These are phyloP conservation scores for Erodium maritimum DNA, from an alignment of 345 rosid species.

Conservation along the genomic window DNA sequence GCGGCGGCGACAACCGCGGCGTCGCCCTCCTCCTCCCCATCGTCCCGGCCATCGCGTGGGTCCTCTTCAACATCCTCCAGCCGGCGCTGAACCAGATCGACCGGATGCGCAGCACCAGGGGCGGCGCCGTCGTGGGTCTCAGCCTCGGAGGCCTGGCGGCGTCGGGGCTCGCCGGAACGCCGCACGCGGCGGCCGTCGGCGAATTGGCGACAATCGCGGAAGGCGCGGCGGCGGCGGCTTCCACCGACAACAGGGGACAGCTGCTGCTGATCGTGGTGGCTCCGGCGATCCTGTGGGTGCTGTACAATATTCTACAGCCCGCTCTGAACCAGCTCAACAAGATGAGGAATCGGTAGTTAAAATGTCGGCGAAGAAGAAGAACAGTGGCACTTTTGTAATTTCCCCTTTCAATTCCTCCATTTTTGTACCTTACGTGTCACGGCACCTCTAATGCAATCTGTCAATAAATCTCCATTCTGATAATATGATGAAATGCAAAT, in stretches of 20 bases:
- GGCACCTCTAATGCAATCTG: too few relatives aligned
- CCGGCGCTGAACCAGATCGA: conserved; percentile 80
- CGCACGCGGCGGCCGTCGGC: conserved; percentile 30
- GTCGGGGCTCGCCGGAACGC: conserved; percentile 30
- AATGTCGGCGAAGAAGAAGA: conserved; percentile 1
- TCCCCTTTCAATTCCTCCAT: too few relatives aligned
- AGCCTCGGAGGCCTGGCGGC: conserved; percentile 74
- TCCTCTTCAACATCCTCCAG: too few relatives aligned
- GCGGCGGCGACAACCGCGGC: too few relatives aligned
- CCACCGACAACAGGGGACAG: conserved; percentile 65
- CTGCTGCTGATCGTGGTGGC: conserved; percentile 70
- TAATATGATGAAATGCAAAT: too few relatives aligned
- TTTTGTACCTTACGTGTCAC: too few relatives aligned
- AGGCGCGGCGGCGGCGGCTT: conserved; percentile 30
- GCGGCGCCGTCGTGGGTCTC: conserved; percentile 49
- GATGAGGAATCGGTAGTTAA: conserved; percentile 84
- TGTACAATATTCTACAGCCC: conserved; percentile 82
- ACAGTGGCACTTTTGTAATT: too few relatives aligned
- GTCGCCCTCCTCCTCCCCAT: too few relatives aligned
- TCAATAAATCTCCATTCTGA: too few relatives aligned
- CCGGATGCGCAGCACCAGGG: conserved; percentile 77
- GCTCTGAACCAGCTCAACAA: conserved; percentile 88
- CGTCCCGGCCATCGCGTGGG: too few relatives aligned
- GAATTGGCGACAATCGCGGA: too few relatives aligned
- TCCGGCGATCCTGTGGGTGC: conserved; percentile 91